These are phyloP conservation scores for Arachnomyces sp. DNA, from an alignment of 2,329 filamentous ascomycete genomes.

Conservation along the genomic window DNA sequence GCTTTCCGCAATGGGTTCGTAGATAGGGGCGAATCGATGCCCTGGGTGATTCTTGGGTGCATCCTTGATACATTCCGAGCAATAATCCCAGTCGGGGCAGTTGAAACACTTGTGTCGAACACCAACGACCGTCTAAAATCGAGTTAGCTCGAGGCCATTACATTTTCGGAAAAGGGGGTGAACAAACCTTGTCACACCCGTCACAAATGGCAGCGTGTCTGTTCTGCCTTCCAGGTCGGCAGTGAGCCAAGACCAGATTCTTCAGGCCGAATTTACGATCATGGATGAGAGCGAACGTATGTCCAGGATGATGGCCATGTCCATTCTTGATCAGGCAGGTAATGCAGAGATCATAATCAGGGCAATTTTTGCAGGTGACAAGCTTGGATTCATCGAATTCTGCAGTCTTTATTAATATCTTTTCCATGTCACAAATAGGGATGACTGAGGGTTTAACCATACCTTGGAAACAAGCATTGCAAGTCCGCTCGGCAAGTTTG, in stretches of 20 bases:
- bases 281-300: constrained; percentile 59
- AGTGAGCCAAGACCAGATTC: constrained; percentile 56
- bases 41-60: constrained; percentile 64
- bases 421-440: neutral
- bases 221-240: constrained; percentile 71
- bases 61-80: constrained; percentile 63
- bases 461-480: constrained; percentile 61
- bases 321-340: constrained; percentile 65
- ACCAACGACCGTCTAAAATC: constrained; percentile 63
- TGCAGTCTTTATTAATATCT: constrained; percentile 25
- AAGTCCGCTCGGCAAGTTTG: constrained; percentile 38
- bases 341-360: constrained; percentile 89
- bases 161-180: neutral
- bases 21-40: constrained; percentile 85
- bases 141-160: constrained; percentile 13
- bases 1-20: constrained; percentile 55
- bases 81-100: constrained; percentile 98
- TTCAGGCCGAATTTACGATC: constrained; percentile 47
- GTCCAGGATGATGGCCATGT: constrained; percentile 87
- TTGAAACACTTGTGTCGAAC: constrained; percentile 93
- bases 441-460: constrained; percentile 20
- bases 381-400: constrained; percentile 72
- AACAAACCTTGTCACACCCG: constrained; percentile 67
- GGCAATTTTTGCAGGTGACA: constrained; percentile 75
- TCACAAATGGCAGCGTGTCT: constrained; percentile 88